Evolutionary conservation across 805 yeast species (phyloP), one percentile per base, ranked within the genome.

Genomic region (Saccharomycopsis fibuligera): DNA sequence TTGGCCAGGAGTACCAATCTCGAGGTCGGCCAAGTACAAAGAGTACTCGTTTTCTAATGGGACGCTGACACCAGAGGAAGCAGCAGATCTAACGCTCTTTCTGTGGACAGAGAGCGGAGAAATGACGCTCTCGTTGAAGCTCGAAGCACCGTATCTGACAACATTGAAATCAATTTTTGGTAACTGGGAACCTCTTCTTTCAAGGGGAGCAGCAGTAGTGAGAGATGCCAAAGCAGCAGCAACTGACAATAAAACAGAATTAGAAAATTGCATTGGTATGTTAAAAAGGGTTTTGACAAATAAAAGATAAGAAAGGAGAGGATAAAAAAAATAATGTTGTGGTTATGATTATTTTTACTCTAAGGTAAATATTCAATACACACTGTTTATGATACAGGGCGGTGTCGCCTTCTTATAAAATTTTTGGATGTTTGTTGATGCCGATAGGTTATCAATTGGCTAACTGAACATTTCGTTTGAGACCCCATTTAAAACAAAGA

Each of bases 11-110:
- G 68, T 63, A 16, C 54, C 52, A 16, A 51, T 25, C 22, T 60
- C 57, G 16, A 75, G 51, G 2, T 63, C 64, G 3, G 72, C 74
- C 9, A 74, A 64, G 56, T 75, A 77, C 53, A 75, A 75, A 8
- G 69, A 60, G n/a, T 58, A 51, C 45, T 68, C 64, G 55, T 75
- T 76, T 14, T 59, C 58, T 23, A 76, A 53, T 5, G 38, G 19
- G n/a, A 49, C 29, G 19, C 21, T 12, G 23, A 49, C 38, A 35
- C 52, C 52, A 25, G 47, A 41, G 22, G 37, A 22, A 16, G 44
- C 48, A 38, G 44, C 44, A 6, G 44, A 41, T 41, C 21, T 41
- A n/a, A 42, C 37, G 16, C 37, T 35, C 37, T 16, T 35, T 9
- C 19, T 35, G 19, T 35, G 37, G 4, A 22, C 22, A 16, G 19